Conservation (phyloP, 768 basidiomycete species). For the Amanita jacksonii region DNA sequence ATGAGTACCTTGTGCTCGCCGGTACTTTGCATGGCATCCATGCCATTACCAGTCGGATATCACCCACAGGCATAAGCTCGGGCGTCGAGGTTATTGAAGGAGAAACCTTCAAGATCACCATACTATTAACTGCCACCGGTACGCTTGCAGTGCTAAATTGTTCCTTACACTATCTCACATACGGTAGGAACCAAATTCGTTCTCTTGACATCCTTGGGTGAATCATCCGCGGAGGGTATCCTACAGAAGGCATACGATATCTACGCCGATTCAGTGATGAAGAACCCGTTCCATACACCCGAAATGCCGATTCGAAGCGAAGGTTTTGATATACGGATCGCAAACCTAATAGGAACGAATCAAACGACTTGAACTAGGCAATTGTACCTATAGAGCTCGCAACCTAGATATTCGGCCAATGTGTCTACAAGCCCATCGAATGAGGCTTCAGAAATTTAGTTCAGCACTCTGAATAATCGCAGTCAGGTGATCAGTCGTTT, state of each 20-base stretch:
- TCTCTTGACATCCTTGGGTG: conserved; percentile 72
- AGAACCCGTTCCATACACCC: conserved; percentile 98
- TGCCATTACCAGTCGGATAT: conserved; percentile 91
- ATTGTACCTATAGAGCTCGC: too few relatives aligned
- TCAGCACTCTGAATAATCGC: neutral
- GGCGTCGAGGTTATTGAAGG: conserved; percentile 94
- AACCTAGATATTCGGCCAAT: neutral
- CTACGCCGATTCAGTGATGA: conserved; percentile 95
- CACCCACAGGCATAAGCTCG: conserved; percentile 73
- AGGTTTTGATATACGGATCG: conserved; percentile 71
- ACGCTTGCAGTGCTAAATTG: conserved; percentile 9
- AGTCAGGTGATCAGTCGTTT: neutral
- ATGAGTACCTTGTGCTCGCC: conserved; percentile 92
- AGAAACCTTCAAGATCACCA: conserved; percentile 91
- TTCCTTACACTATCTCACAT: neutral
- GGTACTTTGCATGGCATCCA: conserved; percentile 97
- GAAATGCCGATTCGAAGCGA: conserved; percentile 98
- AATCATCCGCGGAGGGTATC: conserved; percentile 56
- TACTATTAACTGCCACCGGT: conserved; percentile 89
- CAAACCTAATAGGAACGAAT: conserved; percentile 45
- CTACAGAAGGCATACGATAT: conserved; percentile 86
- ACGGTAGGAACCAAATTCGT: conserved; percentile 89
- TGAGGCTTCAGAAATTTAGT: neutral
- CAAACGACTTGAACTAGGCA: conserved; percentile 16
- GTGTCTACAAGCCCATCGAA: neutral